Evolutionary conservation across 176 grass and related monocot genomes (phyloP).

Genomic region (Zoysia japonica): DNA sequence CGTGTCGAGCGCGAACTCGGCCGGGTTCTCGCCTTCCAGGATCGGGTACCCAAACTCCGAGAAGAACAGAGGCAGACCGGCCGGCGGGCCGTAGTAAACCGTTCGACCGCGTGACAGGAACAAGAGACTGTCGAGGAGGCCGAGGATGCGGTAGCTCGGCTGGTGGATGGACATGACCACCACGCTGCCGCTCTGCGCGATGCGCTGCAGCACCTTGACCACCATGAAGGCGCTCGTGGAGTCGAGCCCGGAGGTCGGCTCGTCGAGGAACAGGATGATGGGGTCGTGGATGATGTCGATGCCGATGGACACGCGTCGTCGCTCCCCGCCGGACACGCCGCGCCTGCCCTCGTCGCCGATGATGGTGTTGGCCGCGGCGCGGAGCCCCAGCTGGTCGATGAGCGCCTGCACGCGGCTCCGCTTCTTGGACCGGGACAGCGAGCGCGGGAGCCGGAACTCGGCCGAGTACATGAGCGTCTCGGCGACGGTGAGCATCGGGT

Average conservation of each 20-base stretch:
- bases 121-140: slow-evolving; percentile 59
- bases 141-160: slow-evolving; percentile 74
- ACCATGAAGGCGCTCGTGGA: slow-evolving; percentile 86
- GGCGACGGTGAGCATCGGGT: slow-evolving; percentile 79
- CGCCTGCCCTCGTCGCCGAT: slow-evolving; percentile 82
- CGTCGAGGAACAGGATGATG: slow-evolving; percentile 82
- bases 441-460: slow-evolving; percentile 75
- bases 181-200: slow-evolving; percentile 75
- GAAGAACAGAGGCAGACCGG: slow-evolving; percentile 53
- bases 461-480: slow-evolving; percentile 83
- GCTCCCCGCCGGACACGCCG: slow-evolving; percentile 79
- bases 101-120: slow-evolving; percentile 70
- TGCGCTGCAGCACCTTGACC: slow-evolving; percentile 71
- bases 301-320: slow-evolving; percentile 79
- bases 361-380: slow-evolving; percentile 66
- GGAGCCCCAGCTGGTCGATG: slow-evolving; percentile 76
- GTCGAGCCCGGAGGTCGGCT: slow-evolving; percentile 81
- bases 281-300: slow-evolving; percentile 86
- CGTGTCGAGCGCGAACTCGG: slow-evolving; percentile 76
- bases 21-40: slow-evolving; percentile 77
- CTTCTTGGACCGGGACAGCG: slow-evolving; percentile 58
- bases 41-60: slow-evolving; percentile 61
- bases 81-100: slow-evolving; percentile 68
- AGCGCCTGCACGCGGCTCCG: slow-evolving; percentile 63
- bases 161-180: slow-evolving; percentile 83